phyloP scores from a whole-genome alignment of 140 eudicot genomes.

The Bidens hawaiensis region DNA sequence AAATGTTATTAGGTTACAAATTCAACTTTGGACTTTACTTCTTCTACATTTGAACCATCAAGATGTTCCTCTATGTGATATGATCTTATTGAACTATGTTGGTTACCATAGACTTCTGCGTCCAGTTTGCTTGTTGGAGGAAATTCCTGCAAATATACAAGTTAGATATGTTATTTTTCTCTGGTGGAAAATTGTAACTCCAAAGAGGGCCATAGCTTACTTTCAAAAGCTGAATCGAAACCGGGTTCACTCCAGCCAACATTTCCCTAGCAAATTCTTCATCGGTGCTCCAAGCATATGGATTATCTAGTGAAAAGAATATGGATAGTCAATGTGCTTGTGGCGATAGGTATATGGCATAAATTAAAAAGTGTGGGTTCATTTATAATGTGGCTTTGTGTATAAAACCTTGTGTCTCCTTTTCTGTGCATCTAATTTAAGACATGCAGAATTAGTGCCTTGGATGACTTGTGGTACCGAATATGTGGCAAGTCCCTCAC shows the following conservation, averaged over 20 bases:
- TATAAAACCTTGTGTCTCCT: background rate
- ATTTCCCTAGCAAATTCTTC: slow-evolving; percentile 87
- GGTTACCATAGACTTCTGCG: slow-evolving; percentile 42
- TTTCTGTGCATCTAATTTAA: background rate
- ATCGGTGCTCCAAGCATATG: slow-evolving; percentile 75
- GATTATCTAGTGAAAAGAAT: slow-evolving; percentile 31
- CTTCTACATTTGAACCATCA: slow-evolving; percentile 37
- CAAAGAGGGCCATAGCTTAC: slow-evolving; percentile 22
- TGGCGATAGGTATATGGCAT: background rate
- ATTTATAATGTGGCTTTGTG: background rate
- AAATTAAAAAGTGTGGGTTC: background rate
- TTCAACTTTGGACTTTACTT: slow-evolving; percentile 24
- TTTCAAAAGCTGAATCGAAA: slow-evolving; percentile 46
- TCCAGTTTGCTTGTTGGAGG: slow-evolving; percentile 63
- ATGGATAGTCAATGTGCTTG: background rate
- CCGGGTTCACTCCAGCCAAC: slow-evolving; percentile 82
- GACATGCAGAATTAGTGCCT: slow-evolving; percentile 27
- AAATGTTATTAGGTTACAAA: background rate
- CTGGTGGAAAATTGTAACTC: background rate
- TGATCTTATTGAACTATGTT: slow-evolving; percentile 40
- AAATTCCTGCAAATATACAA: slow-evolving; percentile 39
- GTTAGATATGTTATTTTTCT: background rate
- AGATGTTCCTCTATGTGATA: slow-evolving; percentile 39
- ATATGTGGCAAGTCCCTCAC: slow-evolving; percentile 32
- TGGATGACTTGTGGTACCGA: slow-evolving; percentile 48